phyloP scores from a whole-genome alignment of 371 early-diverging fungal genomes.

The Saksenaea oblongispora region DNA sequence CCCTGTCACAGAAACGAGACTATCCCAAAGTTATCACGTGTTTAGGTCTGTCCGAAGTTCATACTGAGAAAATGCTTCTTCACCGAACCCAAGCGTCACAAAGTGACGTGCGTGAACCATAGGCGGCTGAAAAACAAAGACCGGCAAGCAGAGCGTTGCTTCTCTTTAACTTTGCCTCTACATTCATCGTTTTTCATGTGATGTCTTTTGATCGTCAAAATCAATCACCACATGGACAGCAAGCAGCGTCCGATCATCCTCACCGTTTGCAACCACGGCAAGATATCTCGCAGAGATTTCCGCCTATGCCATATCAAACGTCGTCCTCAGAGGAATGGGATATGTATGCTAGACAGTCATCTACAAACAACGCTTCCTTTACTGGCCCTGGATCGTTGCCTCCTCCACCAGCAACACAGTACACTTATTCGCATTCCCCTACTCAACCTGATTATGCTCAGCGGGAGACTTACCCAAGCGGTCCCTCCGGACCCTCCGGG shows the following conservation, averaged over 20 bases:
- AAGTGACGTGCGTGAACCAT: conserved; percentile 23
- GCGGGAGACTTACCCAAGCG: conserved; percentile 15
- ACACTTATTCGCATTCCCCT: conserved; percentile 9
- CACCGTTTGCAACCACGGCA: neutral
- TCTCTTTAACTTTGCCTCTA: neutral
- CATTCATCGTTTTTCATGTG: conserved; percentile 13
- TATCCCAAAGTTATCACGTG: no score
- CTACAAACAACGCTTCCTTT: conserved; percentile 6
- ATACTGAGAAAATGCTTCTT: no score
- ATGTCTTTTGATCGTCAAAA: conserved; percentile 41
- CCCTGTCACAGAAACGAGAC: no score
- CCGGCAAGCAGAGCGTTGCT: neutral
- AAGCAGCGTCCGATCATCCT: conserved; percentile 21
- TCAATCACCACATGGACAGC: conserved; percentile 28
- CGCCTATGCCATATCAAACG: neutral
- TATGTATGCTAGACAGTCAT: conserved; percentile 11
- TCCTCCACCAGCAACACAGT: conserved; percentile 9
- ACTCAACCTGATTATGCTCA: conserved; percentile 10
- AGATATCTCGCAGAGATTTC: conserved; percentile 7
- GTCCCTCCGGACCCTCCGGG: conserved; percentile 3
- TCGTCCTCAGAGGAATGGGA: conserved; percentile 17
- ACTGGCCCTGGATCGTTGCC: conserved; percentile 15
- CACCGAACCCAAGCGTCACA: conserved; percentile 21
- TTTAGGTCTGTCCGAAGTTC: no score
- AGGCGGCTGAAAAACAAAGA: conserved; percentile 2